Evolutionary conservation across 1,139 yeast genomes (phyloP).

Genomic region (Diutina scorzettiae): DNA sequence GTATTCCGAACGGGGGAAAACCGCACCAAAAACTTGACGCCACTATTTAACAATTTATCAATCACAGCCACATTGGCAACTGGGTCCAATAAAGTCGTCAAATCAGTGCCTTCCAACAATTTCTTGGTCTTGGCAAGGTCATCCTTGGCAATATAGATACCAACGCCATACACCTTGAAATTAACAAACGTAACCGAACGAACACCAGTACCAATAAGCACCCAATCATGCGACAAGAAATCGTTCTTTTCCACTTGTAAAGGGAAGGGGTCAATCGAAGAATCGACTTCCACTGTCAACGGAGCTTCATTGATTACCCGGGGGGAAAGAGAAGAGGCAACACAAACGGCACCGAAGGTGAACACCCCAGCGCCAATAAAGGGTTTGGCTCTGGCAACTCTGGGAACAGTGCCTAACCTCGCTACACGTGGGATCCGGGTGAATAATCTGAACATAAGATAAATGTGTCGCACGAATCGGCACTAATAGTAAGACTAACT

Average conservation of each 20-base stretch:
- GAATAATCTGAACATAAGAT: conserved; percentile 5
- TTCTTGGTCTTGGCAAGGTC: conserved; percentile 38
- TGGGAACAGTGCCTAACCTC: neutral
- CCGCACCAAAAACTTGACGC: conserved; percentile 5
- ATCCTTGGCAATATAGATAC: conserved; percentile 52
- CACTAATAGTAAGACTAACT: too few relatives aligned
- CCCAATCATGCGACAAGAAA: conserved; percentile 12
- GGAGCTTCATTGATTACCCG: neutral
- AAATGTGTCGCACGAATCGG: too few relatives aligned
- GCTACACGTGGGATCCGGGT: neutral
- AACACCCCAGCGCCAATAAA: neutral
- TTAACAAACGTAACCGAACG: conserved; percentile 70
- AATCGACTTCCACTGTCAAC: neutral
- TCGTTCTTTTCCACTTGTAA: neutral
- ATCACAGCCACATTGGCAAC: conserved; percentile 6
- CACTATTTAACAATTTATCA: neutral
- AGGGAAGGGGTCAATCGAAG: conserved; percentile 3
- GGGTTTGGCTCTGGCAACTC: neutral
- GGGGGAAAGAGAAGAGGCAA: neutral
- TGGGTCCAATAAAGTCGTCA: conserved; percentile 7
- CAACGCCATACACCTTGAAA: conserved; percentile 83
- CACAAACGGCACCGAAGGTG: neutral
- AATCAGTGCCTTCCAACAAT: conserved; percentile 11
- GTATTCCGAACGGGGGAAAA: conserved; percentile 80
- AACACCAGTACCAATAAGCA: conserved; percentile 64